Evolutionary conservation across 2,329 filamentous ascomycete genomes (phyloP), one percentile per base, ranked within the genome.

Genomic region (Volutella citrinella): DNA sequence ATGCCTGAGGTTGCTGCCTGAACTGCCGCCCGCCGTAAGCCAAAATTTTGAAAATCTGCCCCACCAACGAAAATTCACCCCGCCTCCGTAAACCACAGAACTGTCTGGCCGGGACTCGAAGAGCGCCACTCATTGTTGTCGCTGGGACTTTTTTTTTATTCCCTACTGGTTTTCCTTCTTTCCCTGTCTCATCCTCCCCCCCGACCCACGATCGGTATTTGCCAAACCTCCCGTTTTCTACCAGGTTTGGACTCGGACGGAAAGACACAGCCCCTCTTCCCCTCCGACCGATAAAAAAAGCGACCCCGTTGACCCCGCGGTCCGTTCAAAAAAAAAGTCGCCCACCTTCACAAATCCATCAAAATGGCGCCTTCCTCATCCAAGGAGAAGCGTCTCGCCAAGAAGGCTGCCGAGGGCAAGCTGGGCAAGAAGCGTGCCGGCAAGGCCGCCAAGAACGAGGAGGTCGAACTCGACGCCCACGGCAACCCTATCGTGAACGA

Each of bases 381-480:
- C 59, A 85, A 85, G 66, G 78, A 82, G 54, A 84, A 83, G 72
- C 73, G 81, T 64, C 73, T 84, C 48, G 80, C 80, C 40, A 83
- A 83, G 72, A 81, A 80, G 72, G 78, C 77, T 49, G 79, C 76
- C 57, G 71, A 86, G 30, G 86, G 84, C 63, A 84, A 83, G 65
- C 45, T 57, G 42, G 80, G 82, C 15, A 80, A 82, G 15, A n/a
- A n/a, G n/a, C n/a, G n/a, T n/a, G n/a, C n/a, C n/a, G 76, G 80
- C 46, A 77, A 82, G 52, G 82, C 83, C 69, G 72, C 80, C 49
- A 77, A 77, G 46, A 86, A 84, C 54, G 84, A 91, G 50, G 83
- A 84, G 45, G 68, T 74, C 37, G 61, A 80, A 52, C 67, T 83
- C 46, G 82, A 89, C 54, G 79, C 64, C 44, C 68, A 82, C 56